Evolutionary conservation across 768 basidiomycete genomes (phyloP), one percentile per base, ranked within the genome.

Genomic region (Favolaschia claudopus): DNA sequence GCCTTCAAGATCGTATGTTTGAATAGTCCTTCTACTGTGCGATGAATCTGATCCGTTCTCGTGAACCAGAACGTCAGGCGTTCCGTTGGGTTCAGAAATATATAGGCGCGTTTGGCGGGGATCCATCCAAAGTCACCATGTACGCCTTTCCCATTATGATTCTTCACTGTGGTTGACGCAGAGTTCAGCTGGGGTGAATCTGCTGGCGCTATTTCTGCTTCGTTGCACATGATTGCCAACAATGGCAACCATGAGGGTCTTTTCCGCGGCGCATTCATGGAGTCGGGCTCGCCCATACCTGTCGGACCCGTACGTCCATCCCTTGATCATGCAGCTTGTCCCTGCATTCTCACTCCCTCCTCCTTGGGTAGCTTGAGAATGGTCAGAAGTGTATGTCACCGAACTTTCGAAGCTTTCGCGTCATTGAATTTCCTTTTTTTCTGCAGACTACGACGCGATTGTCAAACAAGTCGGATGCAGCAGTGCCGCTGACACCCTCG

Each of bases 61-160:
- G n/a, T n/a, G n/a, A n/a, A n/a, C n/a, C 70, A 87, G 81, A 84
- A 64, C 78, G 83, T 0, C 74, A 83, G 45, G 88, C 85, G 6
- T 69, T 92, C 20, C 72, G 80, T 64, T 92, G 89, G 89, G 80
- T 89, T 0, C 81, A 88, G 58, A 72, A 81, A 40, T 79, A 91
- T 64, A 87, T 91, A 55, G 70, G 64, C 31, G 76, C 78, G 14
- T 92, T 90, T 62, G 89, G 89, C 6, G 89, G 89, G 12, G 82
- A 91, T 68, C 82, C 84, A 0, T 58, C 65, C 4, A 84, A 82
- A 58, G 85, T 85, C 13, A 83, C 81, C 2, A 76, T 85, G 82
- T 83, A 62, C 19, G 70, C 60, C 3, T 20, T 52, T 33, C 28
- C 39, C 12, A 46, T 19, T 4, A 10, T 13, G 2, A 27, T 6